phyloP scores from a whole-genome alignment of 1,284 basidiomycete genomes.

The Ganoderma leucocontextum region DNA sequence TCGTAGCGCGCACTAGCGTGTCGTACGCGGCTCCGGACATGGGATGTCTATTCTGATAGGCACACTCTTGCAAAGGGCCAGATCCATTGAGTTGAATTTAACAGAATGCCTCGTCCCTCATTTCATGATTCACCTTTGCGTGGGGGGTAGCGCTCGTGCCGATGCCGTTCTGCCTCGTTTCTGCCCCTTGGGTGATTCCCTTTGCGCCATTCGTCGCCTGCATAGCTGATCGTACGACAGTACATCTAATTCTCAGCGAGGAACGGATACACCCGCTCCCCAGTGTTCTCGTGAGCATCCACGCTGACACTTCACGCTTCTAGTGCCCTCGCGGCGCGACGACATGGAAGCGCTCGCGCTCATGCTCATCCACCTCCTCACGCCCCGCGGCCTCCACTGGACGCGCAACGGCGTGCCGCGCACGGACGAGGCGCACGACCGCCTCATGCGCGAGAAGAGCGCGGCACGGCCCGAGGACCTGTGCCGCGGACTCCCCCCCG shows the following conservation, averaged over 20 bases:
- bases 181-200: neutral
- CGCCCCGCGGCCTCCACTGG: conserved; percentile 77
- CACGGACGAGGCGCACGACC: conserved; percentile 65
- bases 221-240: neutral
- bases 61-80: neutral
- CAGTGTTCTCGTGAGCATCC: neutral
- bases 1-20: neutral
- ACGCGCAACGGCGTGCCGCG: conserved; percentile 79
- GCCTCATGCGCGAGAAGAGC: conserved; percentile 68
- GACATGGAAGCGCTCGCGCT: conserved; percentile 78
- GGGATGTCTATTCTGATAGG: neutral
- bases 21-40: neutral
- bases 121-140: neutral
- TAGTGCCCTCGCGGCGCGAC: conserved; percentile 78
- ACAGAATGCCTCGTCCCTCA: neutral
- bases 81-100: neutral
- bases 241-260: neutral
- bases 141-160: neutral
- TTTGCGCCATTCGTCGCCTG: neutral
- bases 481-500: conserved; percentile 71
- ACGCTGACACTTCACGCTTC: conserved; percentile 11
- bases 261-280: neutral
- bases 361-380: conserved; percentile 81
- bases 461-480: conserved; percentile 66
- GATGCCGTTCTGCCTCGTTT: neutral